A percentile compares a stretch with the other conserved stretches of the same genome.
Conservation (phyloP, 306 rosid genomes). For the Glycine soja region DNA sequence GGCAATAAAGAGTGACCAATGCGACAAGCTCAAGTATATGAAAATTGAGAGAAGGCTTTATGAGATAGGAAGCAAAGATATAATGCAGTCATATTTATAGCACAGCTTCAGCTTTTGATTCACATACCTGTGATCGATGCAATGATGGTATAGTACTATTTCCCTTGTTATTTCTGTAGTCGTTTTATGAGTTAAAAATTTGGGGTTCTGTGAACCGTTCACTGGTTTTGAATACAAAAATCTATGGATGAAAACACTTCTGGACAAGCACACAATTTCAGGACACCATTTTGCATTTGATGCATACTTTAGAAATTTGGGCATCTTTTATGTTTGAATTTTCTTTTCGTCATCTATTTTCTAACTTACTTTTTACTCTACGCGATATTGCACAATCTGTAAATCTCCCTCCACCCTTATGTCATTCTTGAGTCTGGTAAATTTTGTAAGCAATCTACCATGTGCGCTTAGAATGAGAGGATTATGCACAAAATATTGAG, state of each 20-base stretch:
- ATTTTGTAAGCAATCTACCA: too few relatives aligned
- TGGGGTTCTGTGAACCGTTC: not conserved
- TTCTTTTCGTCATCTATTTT: not conserved
- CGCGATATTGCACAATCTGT: too few relatives aligned
- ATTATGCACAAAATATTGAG: too few relatives aligned
- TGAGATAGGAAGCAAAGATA: conserved; percentile 44
- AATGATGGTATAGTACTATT: not conserved
- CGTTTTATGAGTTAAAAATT: not conserved
- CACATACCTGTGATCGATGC: not conserved
- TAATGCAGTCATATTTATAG: conserved; percentile 56
- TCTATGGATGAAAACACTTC: not conserved
- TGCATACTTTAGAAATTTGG: not conserved
- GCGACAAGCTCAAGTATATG: not conserved
- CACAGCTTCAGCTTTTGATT: not conserved
- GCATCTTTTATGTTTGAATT: not conserved
- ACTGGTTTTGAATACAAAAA: conserved; percentile 1
- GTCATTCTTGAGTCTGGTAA: too few relatives aligned
- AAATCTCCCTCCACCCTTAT: too few relatives aligned
- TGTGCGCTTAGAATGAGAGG: too few relatives aligned
- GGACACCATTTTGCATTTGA: not conserved
- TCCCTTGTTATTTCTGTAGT: not conserved
- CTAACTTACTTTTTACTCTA: not conserved
- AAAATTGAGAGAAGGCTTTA: not conserved
- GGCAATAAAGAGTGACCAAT: too few relatives aligned
- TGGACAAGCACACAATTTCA: not conserved